Conservation (phyloP, 2,329 filamentous ascomycete genomes). For the Colletotrichum tanaceti region DNA sequence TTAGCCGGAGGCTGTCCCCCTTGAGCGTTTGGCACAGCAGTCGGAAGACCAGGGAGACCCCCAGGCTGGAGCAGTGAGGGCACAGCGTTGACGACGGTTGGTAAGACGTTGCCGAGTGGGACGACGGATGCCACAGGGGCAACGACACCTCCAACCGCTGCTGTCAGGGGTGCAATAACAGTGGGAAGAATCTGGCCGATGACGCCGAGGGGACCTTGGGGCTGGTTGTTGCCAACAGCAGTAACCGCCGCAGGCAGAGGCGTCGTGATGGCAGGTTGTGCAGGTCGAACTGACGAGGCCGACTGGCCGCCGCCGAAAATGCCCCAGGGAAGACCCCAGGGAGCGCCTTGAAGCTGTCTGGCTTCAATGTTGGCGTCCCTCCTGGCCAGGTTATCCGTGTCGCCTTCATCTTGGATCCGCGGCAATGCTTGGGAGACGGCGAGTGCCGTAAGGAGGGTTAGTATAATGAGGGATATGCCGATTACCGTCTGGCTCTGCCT, state of each 20-base stretch:
- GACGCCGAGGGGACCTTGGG: slow-evolving; percentile 11
- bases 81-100: background rate
- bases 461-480: slow-evolving; percentile 15
- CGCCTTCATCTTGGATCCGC: background rate
- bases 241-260: slow-evolving; percentile 16
- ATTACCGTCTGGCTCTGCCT: slow-evolving; percentile 8
- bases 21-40: background rate
- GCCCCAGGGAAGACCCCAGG: slow-evolving; percentile 15
- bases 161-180: slow-evolving; percentile 1
- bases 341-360: slow-evolving; percentile 30
- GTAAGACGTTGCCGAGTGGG: slow-evolving; percentile 1
- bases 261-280: slow-evolving; percentile 17
- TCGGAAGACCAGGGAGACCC: background rate
- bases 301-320: slow-evolving; percentile 20
- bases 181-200: background rate
- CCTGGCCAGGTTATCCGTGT: background rate
- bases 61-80: background rate
- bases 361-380: background rate
- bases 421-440: slow-evolving; percentile 16
- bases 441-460: slow-evolving; percentile 19
- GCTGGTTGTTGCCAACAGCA: background rate
- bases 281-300: background rate
- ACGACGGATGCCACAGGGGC: background rate
- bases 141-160: background rate
- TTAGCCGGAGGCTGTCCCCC: background rate